A percentile compares a stretch with the other conserved stretches of the same genome.
Conservation (phyloP, 106 monocot genomes). For the Phalaenopsis aphrodite region DNA sequence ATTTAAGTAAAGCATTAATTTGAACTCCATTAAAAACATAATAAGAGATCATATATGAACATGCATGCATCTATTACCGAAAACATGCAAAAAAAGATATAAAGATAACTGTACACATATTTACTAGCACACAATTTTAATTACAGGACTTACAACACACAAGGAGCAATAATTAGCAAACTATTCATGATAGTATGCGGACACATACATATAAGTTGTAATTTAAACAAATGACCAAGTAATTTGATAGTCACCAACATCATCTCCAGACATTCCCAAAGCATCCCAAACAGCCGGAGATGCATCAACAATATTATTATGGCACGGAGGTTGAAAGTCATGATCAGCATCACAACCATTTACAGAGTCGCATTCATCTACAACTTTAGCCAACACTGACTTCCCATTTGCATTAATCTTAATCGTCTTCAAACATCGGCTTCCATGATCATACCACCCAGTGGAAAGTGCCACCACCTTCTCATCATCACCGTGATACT, state of each 20-base stretch:
- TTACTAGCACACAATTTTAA: too few relatives aligned
- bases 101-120: too few relatives aligned
- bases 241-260: constrained; percentile 3
- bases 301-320: constrained; percentile 26
- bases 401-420: constrained; percentile 31
- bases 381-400: constrained; percentile 28
- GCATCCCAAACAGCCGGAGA: constrained; percentile 33
- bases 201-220: too few relatives aligned
- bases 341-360: constrained; percentile 31
- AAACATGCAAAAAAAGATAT: too few relatives aligned
- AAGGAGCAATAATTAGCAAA: too few relatives aligned
- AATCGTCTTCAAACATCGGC: constrained; percentile 18
- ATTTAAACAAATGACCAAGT: constrained; percentile 10
- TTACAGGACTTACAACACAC: too few relatives aligned
- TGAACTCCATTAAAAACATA: too few relatives aligned
- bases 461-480: constrained; percentile 27
- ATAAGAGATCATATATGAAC: too few relatives aligned
- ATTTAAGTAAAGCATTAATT: too few relatives aligned
- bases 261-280: constrained; percentile 12
- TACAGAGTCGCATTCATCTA: constrained; percentile 41
- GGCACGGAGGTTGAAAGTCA: constrained; percentile 26
- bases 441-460: constrained; percentile 29
- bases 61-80: too few relatives aligned
- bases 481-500: constrained; percentile 23
- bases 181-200: too few relatives aligned